Evolutionary conservation across 805 yeast species (phyloP), one percentile per base, ranked within the genome.

Genomic region (Ogataea populi-albae): DNA sequence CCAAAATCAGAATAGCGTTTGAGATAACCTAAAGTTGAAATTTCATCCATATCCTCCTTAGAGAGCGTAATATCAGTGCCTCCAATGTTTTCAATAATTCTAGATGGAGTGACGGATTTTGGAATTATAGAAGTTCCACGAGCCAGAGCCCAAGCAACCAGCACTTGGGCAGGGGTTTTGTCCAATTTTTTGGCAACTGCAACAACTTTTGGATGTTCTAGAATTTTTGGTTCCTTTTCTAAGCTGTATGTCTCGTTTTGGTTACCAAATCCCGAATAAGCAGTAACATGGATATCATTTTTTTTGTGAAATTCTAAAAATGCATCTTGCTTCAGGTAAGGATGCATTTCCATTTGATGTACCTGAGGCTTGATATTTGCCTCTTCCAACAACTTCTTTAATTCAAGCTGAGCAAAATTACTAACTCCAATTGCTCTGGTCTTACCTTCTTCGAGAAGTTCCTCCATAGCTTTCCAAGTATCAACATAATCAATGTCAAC

Each of bases 371-470:
- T 64, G 12, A 59, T 59, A 31, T 71, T 65, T 54, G 75, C 68
- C 25, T 71, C 76, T 19, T 69, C 55, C 30, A 83, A 66, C 36
- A 86, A 60, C 34, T 62, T 68, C 41, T 76, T 62, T 43, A 82
- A 55, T 49, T 77, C 74, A 37, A 65, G 66, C 17, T 73, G 60
- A 6, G 84, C 72, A 58, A 79, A 81, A 64, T 87, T 87, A 27
- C 91, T 81, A 27, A 86, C 84, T 47, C 96, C 96, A 55, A 86
- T 73, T 17, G 88, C 75, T 48, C 68, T 75, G 18, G 75, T 68
- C 55, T 75, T 68, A 18, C 77, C 81, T 17, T 72, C 55, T 19
- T 62, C 62, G 31, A 75, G 67, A 33, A 82, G 61, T 47, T 73
- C 64, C 62, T 84, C 86, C 75, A 86, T 59, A 23, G 64, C 65